These are phyloP conservation scores for Fallopia convolvulus DNA, from an alignment of 148 eudicot species.

Conservation along the genomic window DNA sequence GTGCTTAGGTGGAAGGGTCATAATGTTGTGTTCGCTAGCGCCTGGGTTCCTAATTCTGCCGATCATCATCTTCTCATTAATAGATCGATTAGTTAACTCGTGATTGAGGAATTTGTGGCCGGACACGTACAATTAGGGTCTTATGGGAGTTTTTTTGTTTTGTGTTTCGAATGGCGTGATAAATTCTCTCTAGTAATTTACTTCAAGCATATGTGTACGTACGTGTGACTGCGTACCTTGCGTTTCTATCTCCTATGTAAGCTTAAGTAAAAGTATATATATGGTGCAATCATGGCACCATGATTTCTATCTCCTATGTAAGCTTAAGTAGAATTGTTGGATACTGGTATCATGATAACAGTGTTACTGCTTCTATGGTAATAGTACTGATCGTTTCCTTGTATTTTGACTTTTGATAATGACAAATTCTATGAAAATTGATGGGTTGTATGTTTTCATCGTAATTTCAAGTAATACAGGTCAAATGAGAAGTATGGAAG, in stretches of 20 bases:
- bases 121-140: background rate
- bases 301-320: no score
- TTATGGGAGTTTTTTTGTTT: background rate
- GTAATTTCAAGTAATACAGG: no score
- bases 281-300: background rate
- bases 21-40: conserved; percentile 85
- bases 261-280: background rate
- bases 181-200: background rate
- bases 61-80: background rate
- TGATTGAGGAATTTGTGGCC: background rate
- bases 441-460: no score
- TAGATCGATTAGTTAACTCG: no score
- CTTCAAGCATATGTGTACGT: background rate
- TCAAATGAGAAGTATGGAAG: no score
- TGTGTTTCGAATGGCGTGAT: background rate
- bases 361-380: no score
- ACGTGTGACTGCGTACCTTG: background rate
- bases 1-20: conserved; percentile 98
- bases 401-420: no score
- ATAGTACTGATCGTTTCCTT: no score
- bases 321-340: background rate
- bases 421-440: no score
- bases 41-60: conserved; percentile 43
- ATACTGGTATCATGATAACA: no score
- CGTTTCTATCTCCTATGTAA: background rate